Conservation (phyloP, 177 flowering plant species). For the Vitis hybrid region DNA sequence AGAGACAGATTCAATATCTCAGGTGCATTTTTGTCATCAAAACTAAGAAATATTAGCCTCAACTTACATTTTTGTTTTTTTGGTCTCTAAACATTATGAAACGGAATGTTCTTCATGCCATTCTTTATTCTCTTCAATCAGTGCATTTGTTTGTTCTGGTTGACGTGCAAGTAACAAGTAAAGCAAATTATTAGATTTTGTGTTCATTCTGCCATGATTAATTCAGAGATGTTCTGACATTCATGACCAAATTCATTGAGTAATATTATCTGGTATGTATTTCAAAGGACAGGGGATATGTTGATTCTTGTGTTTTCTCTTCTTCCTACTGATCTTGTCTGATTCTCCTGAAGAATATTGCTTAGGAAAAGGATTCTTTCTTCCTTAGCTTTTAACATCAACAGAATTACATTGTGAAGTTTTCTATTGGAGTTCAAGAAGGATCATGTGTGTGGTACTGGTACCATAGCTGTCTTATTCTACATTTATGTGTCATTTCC, state of each 20-base stretch:
- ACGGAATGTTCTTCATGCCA: no score
- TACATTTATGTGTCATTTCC: no score
- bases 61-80: neutral
- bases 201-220: neutral
- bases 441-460: no score
- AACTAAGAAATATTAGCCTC: neutral
- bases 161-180: neutral
- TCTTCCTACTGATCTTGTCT: no score
- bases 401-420: no score
- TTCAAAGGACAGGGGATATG: neutral
- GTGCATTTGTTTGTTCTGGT: neutral
- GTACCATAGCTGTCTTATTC: no score
- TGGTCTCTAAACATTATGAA: no score
- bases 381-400: neutral
- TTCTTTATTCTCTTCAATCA: neutral
- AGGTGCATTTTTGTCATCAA: slow-evolving; percentile 29
- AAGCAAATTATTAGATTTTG: neutral
- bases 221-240: neutral
- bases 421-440: no score
- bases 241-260: neutral
- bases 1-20: slow-evolving; percentile 19
- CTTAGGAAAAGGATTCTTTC: neutral
- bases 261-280: neutral
- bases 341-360: neutral
- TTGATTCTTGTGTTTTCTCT: neutral